phyloP scores from a whole-genome alignment of 257 asterid genomes.

The Petunia axillaris region DNA sequence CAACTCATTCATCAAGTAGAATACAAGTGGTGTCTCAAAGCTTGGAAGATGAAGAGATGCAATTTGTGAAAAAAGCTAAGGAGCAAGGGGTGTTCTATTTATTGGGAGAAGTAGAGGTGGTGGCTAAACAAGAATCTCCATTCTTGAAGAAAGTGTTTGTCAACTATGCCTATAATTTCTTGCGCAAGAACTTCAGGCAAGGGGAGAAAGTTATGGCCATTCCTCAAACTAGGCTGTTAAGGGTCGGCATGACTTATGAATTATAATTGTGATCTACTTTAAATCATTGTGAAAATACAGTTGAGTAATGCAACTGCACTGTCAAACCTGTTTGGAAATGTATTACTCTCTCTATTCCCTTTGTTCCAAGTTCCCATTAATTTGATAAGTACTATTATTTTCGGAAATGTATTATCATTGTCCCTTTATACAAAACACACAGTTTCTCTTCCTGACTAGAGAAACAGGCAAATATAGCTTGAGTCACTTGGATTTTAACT shows the following conservation, averaged over 20 bases:
- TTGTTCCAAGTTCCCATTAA: background rate
- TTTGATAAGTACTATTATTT: too few relatives aligned
- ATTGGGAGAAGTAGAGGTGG: constrained; percentile 73
- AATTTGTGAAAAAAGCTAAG: constrained; percentile 47
- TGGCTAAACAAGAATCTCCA: constrained; percentile 58
- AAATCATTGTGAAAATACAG: background rate
- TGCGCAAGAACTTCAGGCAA: constrained; percentile 70
- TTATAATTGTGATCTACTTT: constrained; percentile 31
- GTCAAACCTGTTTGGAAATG: background rate
- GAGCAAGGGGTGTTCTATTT: constrained; percentile 64
- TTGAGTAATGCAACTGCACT: background rate
- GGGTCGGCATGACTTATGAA: constrained; percentile 79
- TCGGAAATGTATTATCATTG: too few relatives aligned
- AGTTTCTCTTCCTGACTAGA: too few relatives aligned
- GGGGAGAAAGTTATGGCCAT: constrained; percentile 63
- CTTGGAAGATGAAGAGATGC: constrained; percentile 43
- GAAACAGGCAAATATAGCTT: background rate
- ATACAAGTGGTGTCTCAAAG: background rate
- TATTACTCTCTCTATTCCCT: background rate
- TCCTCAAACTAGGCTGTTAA: constrained; percentile 61
- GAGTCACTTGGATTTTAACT: too few relatives aligned
- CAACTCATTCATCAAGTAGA: constrained; percentile 40
- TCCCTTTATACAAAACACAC: too few relatives aligned
- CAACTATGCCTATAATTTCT: constrained; percentile 54
- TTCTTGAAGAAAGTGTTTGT: constrained; percentile 50